Base-by-base conservation (phyloP, 208 protist species). In the Wallacemonas sp. region DNA sequence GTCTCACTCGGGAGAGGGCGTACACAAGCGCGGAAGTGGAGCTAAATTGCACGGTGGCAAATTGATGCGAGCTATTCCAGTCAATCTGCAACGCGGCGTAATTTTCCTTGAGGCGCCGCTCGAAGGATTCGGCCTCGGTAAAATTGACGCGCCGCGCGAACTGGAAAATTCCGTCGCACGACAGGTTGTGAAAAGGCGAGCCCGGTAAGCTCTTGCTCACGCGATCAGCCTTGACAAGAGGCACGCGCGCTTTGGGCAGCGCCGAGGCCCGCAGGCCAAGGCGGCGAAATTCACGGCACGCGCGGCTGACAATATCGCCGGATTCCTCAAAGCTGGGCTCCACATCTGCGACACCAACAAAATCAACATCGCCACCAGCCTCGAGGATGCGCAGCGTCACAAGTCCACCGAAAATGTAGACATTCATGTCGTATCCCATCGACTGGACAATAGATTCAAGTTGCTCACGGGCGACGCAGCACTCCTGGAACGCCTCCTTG, bases 381-480 rank as follows among this genome's bases (percentile, higher is more conserved):
- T 97, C 89, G 20, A 94, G 71, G 18, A 97, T 49, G 2, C 86
- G 80, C 8, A 93, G 68, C 14, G 82, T 90, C 5, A 88, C 81
- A 18, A 97, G 72, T 29, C 92, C 92, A 29, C 92, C 92, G 77
- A 97, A 97, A 50, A 92, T 89, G 65, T 81, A 95, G 11, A 97
- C 81, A 54, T 79, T 86, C 71, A 91, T 83, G 68, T 97, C 89
- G 65, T 94, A 93, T 1, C 92, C 92, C 46, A 84, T 62, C 4
- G 89, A 84, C 33, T 95, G 84, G 22, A 95, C 54, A 46, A 95
- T 68, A 16, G 50, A 81, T 72, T 97, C 87, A 2, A 97, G 66
- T 65, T 97, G 92, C 39, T 86, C 72, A 25, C 92, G 81, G 3
- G 83, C 87, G 4, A 80, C 71, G 44, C 74, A 79, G 52, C 89